phyloP scores from a whole-genome alignment of 2,329 filamentous ascomycete genomes.

The Pseudogymnoascus sp. region DNA sequence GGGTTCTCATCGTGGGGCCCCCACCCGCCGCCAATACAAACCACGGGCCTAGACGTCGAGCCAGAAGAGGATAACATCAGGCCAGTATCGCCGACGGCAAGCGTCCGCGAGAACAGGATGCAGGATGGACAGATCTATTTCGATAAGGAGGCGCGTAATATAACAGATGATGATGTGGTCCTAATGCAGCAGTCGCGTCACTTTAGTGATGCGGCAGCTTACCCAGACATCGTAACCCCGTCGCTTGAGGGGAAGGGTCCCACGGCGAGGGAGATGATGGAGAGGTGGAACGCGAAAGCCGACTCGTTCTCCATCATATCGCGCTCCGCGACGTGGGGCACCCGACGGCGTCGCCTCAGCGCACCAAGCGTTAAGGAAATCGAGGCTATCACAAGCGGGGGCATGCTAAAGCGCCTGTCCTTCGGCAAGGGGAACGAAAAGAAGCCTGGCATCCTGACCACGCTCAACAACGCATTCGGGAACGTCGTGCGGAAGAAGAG shows the following conservation, averaged over 20 bases:
- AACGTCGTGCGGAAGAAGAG: slow-evolving; percentile 26
- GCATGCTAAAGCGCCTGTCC: slow-evolving; percentile 54
- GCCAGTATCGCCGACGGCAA: slow-evolving; percentile 24
- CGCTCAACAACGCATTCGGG: slow-evolving; percentile 25
- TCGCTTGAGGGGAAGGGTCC: slow-evolving; percentile 33
- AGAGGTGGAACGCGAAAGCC: slow-evolving; percentile 35
- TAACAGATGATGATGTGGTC: slow-evolving; percentile 21
- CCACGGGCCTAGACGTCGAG: neutral
- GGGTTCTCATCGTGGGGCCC: neutral
- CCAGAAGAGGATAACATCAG: slow-evolving; percentile 18
- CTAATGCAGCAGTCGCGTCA: slow-evolving; percentile 25
- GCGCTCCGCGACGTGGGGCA: slow-evolving; percentile 62
- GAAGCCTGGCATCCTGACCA: slow-evolving; percentile 43
- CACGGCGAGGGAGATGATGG: slow-evolving; percentile 42
- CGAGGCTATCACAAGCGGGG: slow-evolving; percentile 51
- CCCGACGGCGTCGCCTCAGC: slow-evolving; percentile 47
- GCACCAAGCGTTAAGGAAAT: slow-evolving; percentile 50
- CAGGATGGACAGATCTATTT: slow-evolving; percentile 27
- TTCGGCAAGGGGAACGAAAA: slow-evolving; percentile 39
- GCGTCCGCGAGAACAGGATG: slow-evolving; percentile 25
- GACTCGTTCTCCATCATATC: slow-evolving; percentile 50
- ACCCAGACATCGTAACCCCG: slow-evolving; percentile 27
- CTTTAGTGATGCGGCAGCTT: slow-evolving; percentile 31
- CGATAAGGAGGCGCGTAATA: slow-evolving; percentile 16
- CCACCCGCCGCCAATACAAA: neutral